Conservation (phyloP, 2,329 filamentous ascomycete species). For the Zymoseptoria crescenta region DNA sequence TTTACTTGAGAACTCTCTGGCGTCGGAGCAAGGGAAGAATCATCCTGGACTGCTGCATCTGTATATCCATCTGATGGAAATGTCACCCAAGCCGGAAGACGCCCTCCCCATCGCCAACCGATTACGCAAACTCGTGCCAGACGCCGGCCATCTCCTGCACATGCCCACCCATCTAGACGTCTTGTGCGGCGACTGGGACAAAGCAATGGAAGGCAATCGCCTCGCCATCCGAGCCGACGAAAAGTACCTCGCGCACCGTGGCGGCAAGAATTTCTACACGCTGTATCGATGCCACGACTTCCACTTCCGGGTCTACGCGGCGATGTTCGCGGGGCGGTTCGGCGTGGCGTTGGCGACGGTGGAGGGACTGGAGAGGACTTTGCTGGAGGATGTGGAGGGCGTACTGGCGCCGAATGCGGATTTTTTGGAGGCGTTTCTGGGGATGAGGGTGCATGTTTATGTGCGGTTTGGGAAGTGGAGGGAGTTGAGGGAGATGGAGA, state of each 20-base stretch:
- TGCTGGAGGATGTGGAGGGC: constrained; percentile 56
- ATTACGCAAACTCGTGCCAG: constrained; percentile 58
- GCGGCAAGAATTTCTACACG: constrained; percentile 64
- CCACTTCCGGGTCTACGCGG: constrained; percentile 68
- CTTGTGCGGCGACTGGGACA: constrained; percentile 61
- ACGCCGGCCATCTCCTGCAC: constrained; percentile 63
- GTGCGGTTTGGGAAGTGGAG: constrained; percentile 68
- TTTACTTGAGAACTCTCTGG: constrained; percentile 53
- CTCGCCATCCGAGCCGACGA: constrained; percentile 61
- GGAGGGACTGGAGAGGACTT: constrained; percentile 49
- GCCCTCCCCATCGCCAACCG: constrained; percentile 55
- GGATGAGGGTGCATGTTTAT: constrained; percentile 60
- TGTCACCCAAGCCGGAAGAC: constrained; percentile 58
- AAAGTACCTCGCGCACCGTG: constrained; percentile 52
- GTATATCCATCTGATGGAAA: constrained; percentile 73
- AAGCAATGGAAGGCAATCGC: constrained; percentile 59
- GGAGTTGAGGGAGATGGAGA: constrained; percentile 49
- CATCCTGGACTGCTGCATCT: constrained; percentile 68
- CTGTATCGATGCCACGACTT: constrained; percentile 68
- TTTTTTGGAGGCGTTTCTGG: constrained; percentile 65
- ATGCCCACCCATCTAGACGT: constrained; percentile 75
- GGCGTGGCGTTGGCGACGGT: constrained; percentile 55
- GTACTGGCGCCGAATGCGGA: constrained; percentile 68
- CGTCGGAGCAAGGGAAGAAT: constrained; percentile 38
- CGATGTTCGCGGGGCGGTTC: constrained; percentile 67